Conservation (phyloP, 2,329 filamentous ascomycete species). For the Colletotrichum graminicola region DNA sequence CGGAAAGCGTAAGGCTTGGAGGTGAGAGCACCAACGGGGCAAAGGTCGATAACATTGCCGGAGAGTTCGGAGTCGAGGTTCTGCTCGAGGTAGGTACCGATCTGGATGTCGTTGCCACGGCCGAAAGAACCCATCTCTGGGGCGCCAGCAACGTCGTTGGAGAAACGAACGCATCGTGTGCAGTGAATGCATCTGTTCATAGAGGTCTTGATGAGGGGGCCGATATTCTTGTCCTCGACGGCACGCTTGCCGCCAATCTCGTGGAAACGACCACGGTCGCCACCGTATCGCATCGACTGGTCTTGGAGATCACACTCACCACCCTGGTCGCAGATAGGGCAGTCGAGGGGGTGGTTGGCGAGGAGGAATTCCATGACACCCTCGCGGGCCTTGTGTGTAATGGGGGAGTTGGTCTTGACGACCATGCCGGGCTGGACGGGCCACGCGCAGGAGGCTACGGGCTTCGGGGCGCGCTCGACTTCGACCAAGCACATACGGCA, state of each 20-base stretch:
- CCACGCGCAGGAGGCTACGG: constrained; percentile 98
- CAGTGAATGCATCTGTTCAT: constrained; percentile 99
- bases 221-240: constrained; percentile 99
- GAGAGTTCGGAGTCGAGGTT: constrained; percentile 95
- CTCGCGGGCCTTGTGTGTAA: constrained; percentile 97
- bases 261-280: constrained; percentile 96
- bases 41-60: constrained; percentile 97
- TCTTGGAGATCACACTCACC: constrained; percentile 99
- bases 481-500: constrained; percentile 99
- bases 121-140: constrained; percentile 95
- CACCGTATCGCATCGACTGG: constrained; percentile 98
- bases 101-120: constrained; percentile 97
- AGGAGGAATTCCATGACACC: constrained; percentile 99
- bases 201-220: constrained; percentile 97
- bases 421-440: constrained; percentile 99
- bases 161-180: constrained; percentile 96
- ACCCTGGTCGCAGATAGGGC: constrained; percentile 98
- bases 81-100: constrained; percentile 96
- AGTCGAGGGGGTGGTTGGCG: constrained; percentile 95
- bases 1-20: constrained; percentile 99
- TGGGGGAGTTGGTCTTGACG: constrained; percentile 96
- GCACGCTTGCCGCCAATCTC: constrained; percentile 96
- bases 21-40: constrained; percentile 94
- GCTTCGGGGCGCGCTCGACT: constrained; percentile 95
- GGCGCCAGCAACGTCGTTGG: constrained; percentile 96